These are phyloP conservation scores for Paramyrothecium sp. DNA, from an alignment of 2,329 filamentous ascomycete species.

Conservation along the genomic window DNA sequence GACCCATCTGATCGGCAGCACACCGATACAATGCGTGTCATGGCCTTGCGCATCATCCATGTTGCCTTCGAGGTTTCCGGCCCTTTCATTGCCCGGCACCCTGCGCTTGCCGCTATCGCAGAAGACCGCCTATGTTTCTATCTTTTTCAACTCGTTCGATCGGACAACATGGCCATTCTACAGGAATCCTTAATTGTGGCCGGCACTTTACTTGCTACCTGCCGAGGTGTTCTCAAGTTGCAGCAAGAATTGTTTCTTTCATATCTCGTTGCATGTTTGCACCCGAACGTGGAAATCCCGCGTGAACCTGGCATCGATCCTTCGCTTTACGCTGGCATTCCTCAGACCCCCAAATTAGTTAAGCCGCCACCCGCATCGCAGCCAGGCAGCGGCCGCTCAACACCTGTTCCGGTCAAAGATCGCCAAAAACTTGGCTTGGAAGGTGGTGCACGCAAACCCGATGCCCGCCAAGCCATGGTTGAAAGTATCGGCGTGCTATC, in stretches of 20 bases:
- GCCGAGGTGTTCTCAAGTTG: constrained; percentile 84
- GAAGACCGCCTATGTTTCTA: constrained; percentile 93
- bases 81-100: constrained; percentile 90
- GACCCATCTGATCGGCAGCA: constrained; percentile 92
- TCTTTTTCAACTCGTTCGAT: constrained; percentile 92
- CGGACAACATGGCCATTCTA: constrained; percentile 92
- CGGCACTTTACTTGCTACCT: constrained; percentile 86
- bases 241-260: constrained; percentile 96
- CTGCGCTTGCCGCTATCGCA: constrained; percentile 80
- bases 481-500: constrained; percentile 91
- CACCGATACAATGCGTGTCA: constrained; percentile 93
- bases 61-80: constrained; percentile 95
- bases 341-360: constrained; percentile 82
- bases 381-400: constrained; percentile 75
- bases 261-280: constrained; percentile 89
- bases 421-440: constrained; percentile 90
- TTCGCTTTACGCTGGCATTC: constrained; percentile 87
- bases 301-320: constrained; percentile 88
- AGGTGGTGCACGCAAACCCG: constrained; percentile 86
- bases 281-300: constrained; percentile 92
- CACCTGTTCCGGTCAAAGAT: constrained; percentile 88
- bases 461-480: constrained; percentile 96
- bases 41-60: constrained; percentile 95
- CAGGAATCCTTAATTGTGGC: constrained; percentile 92
- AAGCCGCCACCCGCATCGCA: constrained; percentile 71